A percentile compares a stretch with the other conserved stretches of the same genome.
phyloP scores from a whole-genome alignment of 2,329 filamentous ascomycete species.

The Leptosphaerulina australis region DNA sequence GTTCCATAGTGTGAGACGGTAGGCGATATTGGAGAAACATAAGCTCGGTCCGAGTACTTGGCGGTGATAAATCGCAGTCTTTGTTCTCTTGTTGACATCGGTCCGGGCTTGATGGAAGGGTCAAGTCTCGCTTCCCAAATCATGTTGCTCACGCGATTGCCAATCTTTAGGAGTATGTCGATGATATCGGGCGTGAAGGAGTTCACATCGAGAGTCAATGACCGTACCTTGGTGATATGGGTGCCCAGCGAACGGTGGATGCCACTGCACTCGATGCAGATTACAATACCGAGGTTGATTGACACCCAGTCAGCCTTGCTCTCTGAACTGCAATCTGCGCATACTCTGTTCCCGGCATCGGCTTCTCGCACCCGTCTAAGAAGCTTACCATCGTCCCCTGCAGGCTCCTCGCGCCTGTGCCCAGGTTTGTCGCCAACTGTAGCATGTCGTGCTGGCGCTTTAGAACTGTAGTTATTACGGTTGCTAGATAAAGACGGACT shows the following conservation, averaged over 20 bases:
- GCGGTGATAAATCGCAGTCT: constrained; percentile 92
- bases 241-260: constrained; percentile 96
- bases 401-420: constrained; percentile 72
- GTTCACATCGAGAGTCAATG: constrained; percentile 90
- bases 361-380: constrained; percentile 86
- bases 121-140: constrained; percentile 92
- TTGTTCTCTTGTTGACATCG: constrained; percentile 84
- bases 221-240: constrained; percentile 96
- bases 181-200: constrained; percentile 98
- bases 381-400: constrained; percentile 83
- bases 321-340: constrained; percentile 90
- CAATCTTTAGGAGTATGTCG: constrained; percentile 87
- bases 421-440: constrained; percentile 87
- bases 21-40: constrained; percentile 76
- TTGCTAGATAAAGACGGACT: constrained; percentile 73
- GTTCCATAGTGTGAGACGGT: constrained; percentile 77
- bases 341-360: constrained; percentile 91
- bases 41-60: constrained; percentile 88
- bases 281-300: constrained; percentile 92
- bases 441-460: constrained; percentile 77
- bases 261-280: constrained; percentile 97
- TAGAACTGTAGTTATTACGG: constrained; percentile 55
- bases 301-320: constrained; percentile 98
- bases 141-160: constrained; percentile 95
- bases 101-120: constrained; percentile 70